phyloP scores from a whole-genome alignment of 148 eudicot genomes.

The Selenicereus undatus region DNA sequence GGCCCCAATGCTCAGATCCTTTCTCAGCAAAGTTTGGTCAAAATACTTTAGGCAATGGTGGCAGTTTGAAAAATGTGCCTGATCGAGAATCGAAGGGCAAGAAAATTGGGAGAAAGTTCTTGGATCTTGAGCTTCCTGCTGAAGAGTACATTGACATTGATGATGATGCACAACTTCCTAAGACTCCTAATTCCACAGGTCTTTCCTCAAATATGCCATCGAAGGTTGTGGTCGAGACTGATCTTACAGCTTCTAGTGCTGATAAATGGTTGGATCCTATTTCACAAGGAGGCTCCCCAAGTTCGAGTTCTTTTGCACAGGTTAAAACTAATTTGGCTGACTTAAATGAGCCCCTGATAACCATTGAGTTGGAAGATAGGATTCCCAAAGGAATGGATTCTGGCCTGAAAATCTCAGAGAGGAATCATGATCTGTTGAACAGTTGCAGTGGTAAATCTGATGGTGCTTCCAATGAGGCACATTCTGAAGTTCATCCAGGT shows the following conservation, averaged over 20 bases:
- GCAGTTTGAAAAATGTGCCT: conserved; percentile 1
- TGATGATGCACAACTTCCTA: conserved; percentile 12
- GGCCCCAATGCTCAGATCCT: conserved; percentile 28
- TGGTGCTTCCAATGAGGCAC: no score
- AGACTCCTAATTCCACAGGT: conserved; percentile 16
- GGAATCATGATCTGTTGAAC: no score
- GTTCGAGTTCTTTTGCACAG: conserved; percentile 12
- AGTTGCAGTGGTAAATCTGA: no score
- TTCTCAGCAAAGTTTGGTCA: conserved; percentile 14
- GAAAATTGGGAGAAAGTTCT: conserved; percentile 34
- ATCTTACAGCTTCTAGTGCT: not conserved
- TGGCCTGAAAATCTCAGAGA: conserved; percentile 1
- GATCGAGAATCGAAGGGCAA: conserved; percentile 23
- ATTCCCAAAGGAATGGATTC: not conserved
- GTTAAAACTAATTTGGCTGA: conserved; percentile 25
- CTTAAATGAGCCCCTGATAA: conserved; percentile 29
- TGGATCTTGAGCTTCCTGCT: conserved; percentile 59
- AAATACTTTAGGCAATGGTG: not conserved
- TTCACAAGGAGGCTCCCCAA: not conserved
- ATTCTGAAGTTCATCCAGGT: no score
- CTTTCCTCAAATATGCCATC: conserved; percentile 18
- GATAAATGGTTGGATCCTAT: not conserved
- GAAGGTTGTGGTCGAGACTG: not conserved
- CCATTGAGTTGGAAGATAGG: conserved; percentile 8
- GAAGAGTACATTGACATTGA: conserved; percentile 41